Base-by-base conservation (phyloP, 2,329 filamentous ascomycete species). In the Fusarium pininemorale region DNA sequence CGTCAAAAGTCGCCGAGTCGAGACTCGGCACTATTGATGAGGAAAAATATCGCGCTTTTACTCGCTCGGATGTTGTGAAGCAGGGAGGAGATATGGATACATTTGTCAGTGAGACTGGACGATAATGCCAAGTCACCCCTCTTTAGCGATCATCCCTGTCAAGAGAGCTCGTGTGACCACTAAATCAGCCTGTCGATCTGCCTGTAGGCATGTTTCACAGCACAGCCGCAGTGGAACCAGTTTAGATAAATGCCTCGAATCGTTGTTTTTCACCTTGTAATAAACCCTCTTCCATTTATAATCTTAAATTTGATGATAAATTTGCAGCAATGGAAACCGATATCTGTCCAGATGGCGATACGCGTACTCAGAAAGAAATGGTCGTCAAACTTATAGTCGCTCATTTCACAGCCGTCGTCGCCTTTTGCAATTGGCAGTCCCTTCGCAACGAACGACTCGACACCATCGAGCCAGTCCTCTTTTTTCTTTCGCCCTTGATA, bases 381-480 rank as follows among this genome's bases (percentile, higher is more conserved):
- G n/a, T 74, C 2, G 41, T 71, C 6, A 73, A 74, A 14, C 56
- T 73, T 9, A 32, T 71, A 5, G 24, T 73, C 18, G 66, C 70
- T 1, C 70, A 73, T 28, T 14, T 73, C 24, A 71, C 66, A 3
- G 66, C 66, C 0, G 10, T 50, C 8, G 39, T 59, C 5, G 66
- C 70, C 1, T 73, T 74, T 0, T 73, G 70, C 41, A 70, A 73
- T 24, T 44, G 62, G 13, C 61, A 66, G 8, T 66, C 60, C 4
- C 35, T 67, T 0, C 70, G 70, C 18, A 56, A 71, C 11, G 70
- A 73, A 20, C 39, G n/a, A 4, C 70, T 73, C 11, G 42, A 47
- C 37, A 48, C 61, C 1, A 59, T 74, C 5, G 70, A 74, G 3
- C 70, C 70, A 15, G n/a, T 73, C 0, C 7, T 73, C 2, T 73